These are phyloP conservation scores for Excoecaria agallocha DNA, from an alignment of 345 rosid species.

Conservation along the genomic window DNA sequence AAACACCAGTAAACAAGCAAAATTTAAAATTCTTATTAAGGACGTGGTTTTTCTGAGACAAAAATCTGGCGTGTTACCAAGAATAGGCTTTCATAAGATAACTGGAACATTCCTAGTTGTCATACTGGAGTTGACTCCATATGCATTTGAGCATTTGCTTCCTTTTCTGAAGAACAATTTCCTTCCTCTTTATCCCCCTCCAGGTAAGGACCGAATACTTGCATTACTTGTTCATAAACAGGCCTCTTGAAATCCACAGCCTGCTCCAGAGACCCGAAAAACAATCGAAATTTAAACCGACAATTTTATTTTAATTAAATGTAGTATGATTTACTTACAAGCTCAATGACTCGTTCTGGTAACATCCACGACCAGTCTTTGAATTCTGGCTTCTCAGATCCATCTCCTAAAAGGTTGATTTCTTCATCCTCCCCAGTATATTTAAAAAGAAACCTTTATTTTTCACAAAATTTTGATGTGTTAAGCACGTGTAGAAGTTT, in stretches of 20 bases:
- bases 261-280: conserved; percentile 24
- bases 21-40: background rate
- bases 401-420: conserved; percentile 72
- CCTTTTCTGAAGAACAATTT: conserved; percentile 7
- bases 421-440: conserved; percentile 74
- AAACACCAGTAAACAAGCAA: background rate
- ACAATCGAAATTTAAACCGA: background rate
- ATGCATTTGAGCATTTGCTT: conserved; percentile 3
- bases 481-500: background rate
- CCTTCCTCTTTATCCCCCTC: conserved; percentile 32
- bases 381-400: conserved; percentile 67
- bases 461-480: background rate
- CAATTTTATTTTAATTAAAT: no score
- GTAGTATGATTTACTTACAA: conserved; percentile 32
- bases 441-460: conserved; percentile 66
- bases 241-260: conserved; percentile 71
- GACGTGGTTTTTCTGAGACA: background rate
- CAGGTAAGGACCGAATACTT: conserved; percentile 53
- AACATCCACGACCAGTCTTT: conserved; percentile 70
- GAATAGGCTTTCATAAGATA: no score
- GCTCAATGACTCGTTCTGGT: conserved; percentile 56
- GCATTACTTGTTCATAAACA: conserved; percentile 60
- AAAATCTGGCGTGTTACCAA: background rate
- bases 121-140: conserved; percentile 7
- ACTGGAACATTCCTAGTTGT: background rate